phyloP scores from a whole-genome alignment of 1,284 basidiomycete species.

The Sutorius eximius region DNA sequence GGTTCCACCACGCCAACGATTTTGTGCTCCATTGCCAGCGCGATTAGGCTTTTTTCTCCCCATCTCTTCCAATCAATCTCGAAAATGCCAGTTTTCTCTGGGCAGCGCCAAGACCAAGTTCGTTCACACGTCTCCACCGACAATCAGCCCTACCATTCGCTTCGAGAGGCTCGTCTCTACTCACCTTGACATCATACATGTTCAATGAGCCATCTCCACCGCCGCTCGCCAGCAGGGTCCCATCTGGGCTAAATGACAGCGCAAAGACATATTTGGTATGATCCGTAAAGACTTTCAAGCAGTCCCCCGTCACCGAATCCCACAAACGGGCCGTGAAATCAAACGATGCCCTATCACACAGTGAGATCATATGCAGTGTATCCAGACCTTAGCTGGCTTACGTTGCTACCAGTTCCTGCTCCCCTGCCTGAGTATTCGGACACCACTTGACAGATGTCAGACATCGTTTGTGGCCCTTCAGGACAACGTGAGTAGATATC shows the following conservation, averaged over 20 bases:
- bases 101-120: conserved; percentile 36
- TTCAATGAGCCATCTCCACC: conserved; percentile 38
- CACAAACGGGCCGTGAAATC: conserved; percentile 75
- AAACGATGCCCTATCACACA: conserved; percentile 60
- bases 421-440: conserved; percentile 46
- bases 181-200: conserved; percentile 37
- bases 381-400: conserved; percentile 38
- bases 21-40: conserved; percentile 39
- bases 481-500: conserved; percentile 38
- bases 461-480: conserved; percentile 64
- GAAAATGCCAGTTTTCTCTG: conserved; percentile 38
- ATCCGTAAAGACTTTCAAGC: conserved; percentile 64
- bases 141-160: conserved; percentile 1
- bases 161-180: background rate
- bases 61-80: conserved; percentile 40
- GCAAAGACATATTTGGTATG: conserved; percentile 69
- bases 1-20: conserved; percentile 38
- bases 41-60: conserved; percentile 35
- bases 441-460: conserved; percentile 77
- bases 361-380: conserved; percentile 7
- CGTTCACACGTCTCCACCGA: conserved; percentile 31
- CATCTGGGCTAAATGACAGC: conserved; percentile 66
- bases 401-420: conserved; percentile 68
- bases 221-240: conserved; percentile 39
- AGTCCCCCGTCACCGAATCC: conserved; percentile 74